Base-by-base conservation (phyloP, 2,329 filamentous ascomycete genomes). In the Huntiella moniliformis region DNA sequence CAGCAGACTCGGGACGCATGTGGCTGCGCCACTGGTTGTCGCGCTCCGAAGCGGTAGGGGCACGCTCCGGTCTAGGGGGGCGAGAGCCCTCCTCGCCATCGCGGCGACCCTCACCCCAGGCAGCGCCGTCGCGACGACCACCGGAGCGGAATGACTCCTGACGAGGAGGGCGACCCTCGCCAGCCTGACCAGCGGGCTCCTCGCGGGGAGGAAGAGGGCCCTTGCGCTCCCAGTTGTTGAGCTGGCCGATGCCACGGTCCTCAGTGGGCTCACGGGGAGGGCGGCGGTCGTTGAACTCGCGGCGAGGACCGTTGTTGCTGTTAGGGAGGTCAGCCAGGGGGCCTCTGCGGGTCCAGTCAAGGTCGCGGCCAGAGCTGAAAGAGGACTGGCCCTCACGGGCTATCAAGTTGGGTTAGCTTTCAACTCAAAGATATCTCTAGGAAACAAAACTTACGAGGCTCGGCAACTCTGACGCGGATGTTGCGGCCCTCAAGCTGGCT, bases 311-410 rank as follows among this genome's bases (percentile, higher is more conserved):
- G 50, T 82, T 82, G 52, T 71, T 71, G 48, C 63, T 57, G 11
- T 57, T 58, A 40, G 81, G 78, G 28, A 82, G 64, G 54, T 86
- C 82, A 51, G 82, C 77, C 46, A 93, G 74, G 52, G 88, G 88
- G 10, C 91, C 91, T 64, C 87, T 91, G 60, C 91, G 83, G 56
- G 82, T 82, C 88, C 91, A 96, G 64, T 91, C 84, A 55, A 95
- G 72, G 55, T 93, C 86, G 56, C 87, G 81, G 51, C 71, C 72
- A 51, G 64, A 67, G 45, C 93, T 86, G 51, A 73, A 61, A 39
- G 39, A 34, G 38, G 42, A 39, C 12, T 40, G 41, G 11, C 46
- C 40, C 40, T 44, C 43, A 35, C 44, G 39, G 12, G 38, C 43
- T 49, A 17, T 37, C 16, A 7, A 7, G 12, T 3, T 28, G 13